Conservation (phyloP, 164 flowering plant species). For the Chimonanthus salicifolius region DNA sequence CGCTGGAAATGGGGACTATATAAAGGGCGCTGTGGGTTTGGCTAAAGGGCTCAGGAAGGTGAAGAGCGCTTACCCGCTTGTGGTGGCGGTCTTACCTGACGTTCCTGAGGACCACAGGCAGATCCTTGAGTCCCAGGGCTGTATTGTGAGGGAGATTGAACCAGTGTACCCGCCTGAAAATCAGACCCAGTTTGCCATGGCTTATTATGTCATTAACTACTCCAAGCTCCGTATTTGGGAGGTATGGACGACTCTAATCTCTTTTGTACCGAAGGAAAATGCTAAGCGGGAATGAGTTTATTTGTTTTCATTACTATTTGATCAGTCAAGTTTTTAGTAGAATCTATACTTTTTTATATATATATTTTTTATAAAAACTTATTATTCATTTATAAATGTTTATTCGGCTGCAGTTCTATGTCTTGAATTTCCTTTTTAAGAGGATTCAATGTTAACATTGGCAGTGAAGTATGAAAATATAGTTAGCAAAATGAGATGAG, state of each 20-base stretch:
- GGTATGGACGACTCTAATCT: slow-evolving; percentile 24
- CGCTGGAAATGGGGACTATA: slow-evolving; percentile 22
- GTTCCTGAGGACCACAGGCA: slow-evolving; percentile 19
- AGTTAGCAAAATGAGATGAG: too few relatives aligned
- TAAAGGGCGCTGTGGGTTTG: slow-evolving; percentile 20
- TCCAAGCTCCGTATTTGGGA: slow-evolving; percentile 84
- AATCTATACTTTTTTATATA: too few relatives aligned
- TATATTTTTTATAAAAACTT: too few relatives aligned
- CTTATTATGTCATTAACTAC: slow-evolving; percentile 73
- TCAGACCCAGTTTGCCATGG: slow-evolving; percentile 63
- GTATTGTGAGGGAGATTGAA: slow-evolving; percentile 57
- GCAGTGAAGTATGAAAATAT: too few relatives aligned
- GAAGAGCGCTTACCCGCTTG: slow-evolving; percentile 13
- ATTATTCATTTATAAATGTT: too few relatives aligned
- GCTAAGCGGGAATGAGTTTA: too few relatives aligned
- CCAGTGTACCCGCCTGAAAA: slow-evolving; percentile 58
- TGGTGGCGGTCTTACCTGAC: slow-evolving; percentile 23
- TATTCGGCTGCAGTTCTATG: too few relatives aligned
- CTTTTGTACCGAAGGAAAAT: background rate
- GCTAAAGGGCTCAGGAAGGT: slow-evolving; percentile 22
- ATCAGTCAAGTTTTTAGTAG: too few relatives aligned
- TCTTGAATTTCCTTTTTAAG: too few relatives aligned
- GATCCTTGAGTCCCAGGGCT: slow-evolving; percentile 37
- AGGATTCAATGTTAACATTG: too few relatives aligned
- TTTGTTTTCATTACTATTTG: too few relatives aligned